Percentiles rank a stretch among this genome's conserved stretches.
Conservation (phyloP, 768 basidiomycete species). For the Lactarius evosmus region DNA sequence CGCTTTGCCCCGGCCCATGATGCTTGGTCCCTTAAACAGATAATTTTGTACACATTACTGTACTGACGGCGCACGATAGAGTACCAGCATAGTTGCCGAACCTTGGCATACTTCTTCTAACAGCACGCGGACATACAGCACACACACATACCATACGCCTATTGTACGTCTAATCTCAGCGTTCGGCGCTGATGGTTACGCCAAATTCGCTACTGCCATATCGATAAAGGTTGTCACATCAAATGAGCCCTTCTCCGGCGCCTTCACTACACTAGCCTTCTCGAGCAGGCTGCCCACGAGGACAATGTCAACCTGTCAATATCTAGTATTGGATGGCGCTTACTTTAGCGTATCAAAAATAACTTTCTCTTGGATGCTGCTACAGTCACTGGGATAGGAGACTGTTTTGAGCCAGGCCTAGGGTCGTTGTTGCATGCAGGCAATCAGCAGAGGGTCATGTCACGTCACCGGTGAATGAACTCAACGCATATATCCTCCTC, state of each 20-base stretch:
- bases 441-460: background rate
- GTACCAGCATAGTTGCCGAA: background rate
- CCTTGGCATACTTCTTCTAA: background rate
- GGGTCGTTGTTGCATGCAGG: background rate
- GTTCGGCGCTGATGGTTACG: conserved; percentile 9
- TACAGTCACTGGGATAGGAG: conserved; percentile 64
- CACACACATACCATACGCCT: background rate
- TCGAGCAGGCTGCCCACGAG: conserved; percentile 54
- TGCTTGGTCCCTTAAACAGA: background rate
- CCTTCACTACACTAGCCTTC: conserved; percentile 70
- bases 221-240: conserved; percentile 25
- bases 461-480: conserved; percentile 1
- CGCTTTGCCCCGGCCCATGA: background rate
- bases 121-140: conserved; percentile 5
- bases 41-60: background rate
- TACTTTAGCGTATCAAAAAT: conserved; percentile 70
- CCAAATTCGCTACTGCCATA: conserved; percentile 14
- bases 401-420: conserved; percentile 85
- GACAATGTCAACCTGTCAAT: conserved; percentile 1
- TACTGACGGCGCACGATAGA: background rate
- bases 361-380: conserved; percentile 58
- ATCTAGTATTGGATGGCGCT: conserved; percentile 28
- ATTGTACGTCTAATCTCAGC: background rate
- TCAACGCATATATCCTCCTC: conserved; percentile 74
- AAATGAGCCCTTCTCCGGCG: conserved; percentile 47